Base-by-base conservation (phyloP, 129 eudicot species). In the Apium graveolens region DNA sequence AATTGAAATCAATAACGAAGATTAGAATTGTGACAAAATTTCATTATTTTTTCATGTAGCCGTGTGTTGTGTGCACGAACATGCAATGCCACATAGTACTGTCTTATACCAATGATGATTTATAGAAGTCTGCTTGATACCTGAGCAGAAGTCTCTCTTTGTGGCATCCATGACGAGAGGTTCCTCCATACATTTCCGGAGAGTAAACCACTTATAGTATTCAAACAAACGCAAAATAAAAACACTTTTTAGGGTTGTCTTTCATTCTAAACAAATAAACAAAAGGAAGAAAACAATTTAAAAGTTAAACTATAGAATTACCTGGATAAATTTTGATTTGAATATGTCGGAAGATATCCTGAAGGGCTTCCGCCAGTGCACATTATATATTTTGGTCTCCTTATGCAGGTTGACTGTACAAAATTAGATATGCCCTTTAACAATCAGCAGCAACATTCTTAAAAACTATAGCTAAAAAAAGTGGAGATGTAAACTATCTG, bases 81-180 rank as follows among this genome's bases (percentile, higher is more conserved):
- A 77, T 10, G 16, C 39, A 55, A 37, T 31, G 14, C 41, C 14
- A 26, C 27, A 49, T 18, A 14, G 72, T 17, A 43, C 20, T 39
- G 7, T 51, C 38, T 9, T 76, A 31, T 42, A 35, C 32, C 29
- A 35, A 38, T 45, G 48, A 46, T 26, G 42, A 53, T 80, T 12
- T 26, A 44, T 26, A 81, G 49, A 75, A 43, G 62, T 32, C 70
- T 20, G 71, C 31, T 77, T 39, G 68, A 76, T 88, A 94, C 97
- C 93, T 88, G 92, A 78, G 91, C 68, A 80, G 91, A 75, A 73
- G 70, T 86, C 44, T 84, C 97, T 87, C 99, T 85, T 48, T 88
- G 97, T 76, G 99, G 97, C 90, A 92, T 86, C 96, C 92, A 92
- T 70, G 97, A 90, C 60, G 99, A 83, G 55, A 96, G 86, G 76